Evolutionary conservation across 2,329 filamentous ascomycete genomes (phyloP), one percentile per base, ranked within the genome.

Genomic region (Acrocalymma vagum): DNA sequence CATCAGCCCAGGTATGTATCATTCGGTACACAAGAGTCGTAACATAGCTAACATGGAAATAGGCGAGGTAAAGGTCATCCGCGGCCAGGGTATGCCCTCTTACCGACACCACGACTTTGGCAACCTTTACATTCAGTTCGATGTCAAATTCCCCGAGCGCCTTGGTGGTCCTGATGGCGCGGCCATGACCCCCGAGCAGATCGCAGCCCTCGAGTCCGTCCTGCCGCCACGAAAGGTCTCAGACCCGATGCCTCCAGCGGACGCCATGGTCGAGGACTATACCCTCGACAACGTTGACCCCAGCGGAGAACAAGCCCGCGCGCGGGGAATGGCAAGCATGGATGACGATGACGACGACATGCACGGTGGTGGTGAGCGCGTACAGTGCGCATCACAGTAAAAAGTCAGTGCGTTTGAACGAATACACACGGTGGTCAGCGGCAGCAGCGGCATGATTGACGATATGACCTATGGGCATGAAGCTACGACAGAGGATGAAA

Each of bases 41-140:
- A 14, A 18, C 18, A 25, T 37, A 9, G 18, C 18, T 34, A 32
- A 33, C 53, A 67, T 49, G 17, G 16, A 18, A 40, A 39, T 59
- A 96, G 94, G 89, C 58, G 80, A 90, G 55, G 83, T 97, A 70
- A 97, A 96, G 79, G 88, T 96, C 73, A 86, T 99, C 63, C 89
- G 90, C 55, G 92, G 91, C 53, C 94, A 99, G 75, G 94, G 94
- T 71, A 99, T 99, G 94, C 94, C 94, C 27, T 95, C 94, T 4
- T 88, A 84, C 73, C 85, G 94, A 61, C 94, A 97, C 73, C 94
- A 99, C 79, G 89, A 97, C 73, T 85, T 83, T 67, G 94, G 94
- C 64, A 96, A 99, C 76, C 80, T 99, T 60, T 99, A 94, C 78
- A 91, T 99, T 65, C 90, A 95, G 69, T 99, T 99, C 77, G 86